Conservation (phyloP, 2,329 filamentous ascomycete genomes). For the Fusarium denticulatum region DNA sequence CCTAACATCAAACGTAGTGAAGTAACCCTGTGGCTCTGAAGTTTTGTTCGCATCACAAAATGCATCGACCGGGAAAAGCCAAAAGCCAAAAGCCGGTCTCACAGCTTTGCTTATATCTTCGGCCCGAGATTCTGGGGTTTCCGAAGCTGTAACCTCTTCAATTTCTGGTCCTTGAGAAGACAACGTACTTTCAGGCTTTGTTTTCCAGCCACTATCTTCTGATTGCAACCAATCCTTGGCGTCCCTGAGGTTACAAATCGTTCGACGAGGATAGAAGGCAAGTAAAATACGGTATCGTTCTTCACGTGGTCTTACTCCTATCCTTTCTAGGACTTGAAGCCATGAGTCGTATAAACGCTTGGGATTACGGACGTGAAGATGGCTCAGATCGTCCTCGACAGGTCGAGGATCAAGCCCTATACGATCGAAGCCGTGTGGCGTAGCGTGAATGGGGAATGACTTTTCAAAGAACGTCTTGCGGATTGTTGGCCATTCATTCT, state of each 20-base stretch:
- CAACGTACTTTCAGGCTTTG: rapidly evolving
- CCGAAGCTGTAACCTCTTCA: neutral
- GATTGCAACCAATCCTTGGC: neutral
- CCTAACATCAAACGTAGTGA: neutral
- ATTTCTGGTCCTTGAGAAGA: neutral
- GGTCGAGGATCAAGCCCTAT: neutral
- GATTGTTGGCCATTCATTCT: too few relatives aligned
- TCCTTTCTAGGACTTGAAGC: neutral
- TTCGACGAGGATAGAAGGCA: rapidly evolving
- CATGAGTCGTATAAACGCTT: neutral
- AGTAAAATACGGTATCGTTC: neutral
- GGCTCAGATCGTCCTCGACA: neutral
- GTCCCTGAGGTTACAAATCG: neutral
- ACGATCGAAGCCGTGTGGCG: neutral
- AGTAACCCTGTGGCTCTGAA: neutral
- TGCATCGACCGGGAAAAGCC: neutral
- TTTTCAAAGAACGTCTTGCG: neutral
- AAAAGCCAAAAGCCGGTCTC: neutral
- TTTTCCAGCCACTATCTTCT: neutral
- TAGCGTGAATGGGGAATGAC: neutral
- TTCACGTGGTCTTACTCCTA: neutral
- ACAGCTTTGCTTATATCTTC: neutral
- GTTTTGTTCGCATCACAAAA: neutral
- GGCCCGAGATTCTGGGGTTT: neutral
- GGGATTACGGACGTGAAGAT: neutral